Conservation (phyloP, 2,329 filamentous ascomycete genomes). For the Alternaria ethzedia region DNA sequence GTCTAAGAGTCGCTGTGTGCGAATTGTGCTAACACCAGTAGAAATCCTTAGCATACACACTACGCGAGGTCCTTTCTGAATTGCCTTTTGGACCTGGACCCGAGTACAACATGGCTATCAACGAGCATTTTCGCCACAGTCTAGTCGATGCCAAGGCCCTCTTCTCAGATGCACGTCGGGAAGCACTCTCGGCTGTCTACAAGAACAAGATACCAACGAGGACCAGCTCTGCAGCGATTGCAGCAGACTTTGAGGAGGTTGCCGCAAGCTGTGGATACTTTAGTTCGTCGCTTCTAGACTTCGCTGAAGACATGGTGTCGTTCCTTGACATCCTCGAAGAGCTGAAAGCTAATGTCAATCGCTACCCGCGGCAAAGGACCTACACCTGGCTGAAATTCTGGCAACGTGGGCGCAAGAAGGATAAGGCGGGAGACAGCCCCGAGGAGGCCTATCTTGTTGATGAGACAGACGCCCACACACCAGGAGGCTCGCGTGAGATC, state of each 20-base stretch:
- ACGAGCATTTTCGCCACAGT: conserved; percentile 80
- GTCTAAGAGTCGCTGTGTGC: background rate
- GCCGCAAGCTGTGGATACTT: conserved; percentile 98
- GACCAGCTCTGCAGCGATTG: conserved; percentile 72
- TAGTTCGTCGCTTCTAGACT: conserved; percentile 87
- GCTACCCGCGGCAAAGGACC: conserved; percentile 65
- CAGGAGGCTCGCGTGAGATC: conserved; percentile 43
- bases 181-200: conserved; percentile 81
- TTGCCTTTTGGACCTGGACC: conserved; percentile 77
- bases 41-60: conserved; percentile 90
- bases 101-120: conserved; percentile 72
- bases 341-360: conserved; percentile 73
- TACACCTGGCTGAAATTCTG: conserved; percentile 93
- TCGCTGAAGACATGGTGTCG: conserved; percentile 85
- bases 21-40: conserved; percentile 38
- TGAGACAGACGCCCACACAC: conserved; percentile 33
- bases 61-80: conserved; percentile 87
- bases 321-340: conserved; percentile 87
- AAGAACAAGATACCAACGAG: conserved; percentile 75
- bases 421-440: conserved; percentile 23
- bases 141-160: conserved; percentile 79
- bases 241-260: conserved; percentile 95
- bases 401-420: conserved; percentile 49
- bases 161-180: conserved; percentile 76
- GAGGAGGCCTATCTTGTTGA: conserved; percentile 34